Evolutionary conservation across 164 flowering plant genomes (phyloP).

Genomic region (Sextonia rubra): DNA sequence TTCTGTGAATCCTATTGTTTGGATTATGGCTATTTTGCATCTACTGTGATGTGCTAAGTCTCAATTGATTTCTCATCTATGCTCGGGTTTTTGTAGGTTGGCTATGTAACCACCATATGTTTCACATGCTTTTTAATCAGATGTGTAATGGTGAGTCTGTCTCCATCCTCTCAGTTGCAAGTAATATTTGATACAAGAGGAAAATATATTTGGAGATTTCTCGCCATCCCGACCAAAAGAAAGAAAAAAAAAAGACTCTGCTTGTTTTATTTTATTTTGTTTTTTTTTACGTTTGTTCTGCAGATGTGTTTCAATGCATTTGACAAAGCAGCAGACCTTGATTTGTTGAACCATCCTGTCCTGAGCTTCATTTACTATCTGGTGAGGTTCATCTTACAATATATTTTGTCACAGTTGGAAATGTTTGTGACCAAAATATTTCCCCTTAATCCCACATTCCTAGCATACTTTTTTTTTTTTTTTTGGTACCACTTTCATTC

Average conservation of each 20-base stretch:
- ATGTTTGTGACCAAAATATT: no score
- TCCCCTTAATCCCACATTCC: no score
- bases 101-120: conserved; percentile 95
- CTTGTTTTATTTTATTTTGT: no score
- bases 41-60: not conserved
- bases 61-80: not conserved
- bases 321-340: conserved; percentile 77
- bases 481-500: no score
- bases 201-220: not conserved
- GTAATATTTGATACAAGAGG: not conserved
- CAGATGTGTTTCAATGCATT: conserved; percentile 86
- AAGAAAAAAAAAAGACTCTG: no score
- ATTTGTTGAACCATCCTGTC: conserved; percentile 80
- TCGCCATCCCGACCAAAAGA: not conserved
- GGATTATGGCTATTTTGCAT: not conserved
- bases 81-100: conserved; percentile 53
- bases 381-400: conserved; percentile 34
- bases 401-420: no score
- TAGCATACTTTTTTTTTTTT: no score
- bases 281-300: not conserved
- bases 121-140: conserved; percentile 84
- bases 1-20: not conserved
- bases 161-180: not conserved
- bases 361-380: conserved; percentile 70
- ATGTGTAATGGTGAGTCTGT: conserved; percentile 78